Conservation (phyloP, 1,284 basidiomycete species). For the Cutaneotrichosporon cutaneum region DNA sequence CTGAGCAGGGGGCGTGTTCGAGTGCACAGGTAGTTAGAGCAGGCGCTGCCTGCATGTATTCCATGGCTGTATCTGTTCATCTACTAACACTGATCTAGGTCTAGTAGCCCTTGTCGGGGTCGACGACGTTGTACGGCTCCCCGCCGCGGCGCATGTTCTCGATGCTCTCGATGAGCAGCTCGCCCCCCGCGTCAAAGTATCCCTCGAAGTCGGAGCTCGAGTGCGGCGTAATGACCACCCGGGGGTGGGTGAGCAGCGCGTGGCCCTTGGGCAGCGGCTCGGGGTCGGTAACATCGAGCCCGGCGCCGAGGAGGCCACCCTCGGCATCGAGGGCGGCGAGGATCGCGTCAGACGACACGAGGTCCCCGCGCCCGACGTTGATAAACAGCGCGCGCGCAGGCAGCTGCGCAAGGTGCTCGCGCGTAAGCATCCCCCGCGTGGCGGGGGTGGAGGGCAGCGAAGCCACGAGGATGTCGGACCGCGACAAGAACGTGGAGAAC, state of each 20-base stretch:
- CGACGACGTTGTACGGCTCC: constrained; percentile 43
- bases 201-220: constrained; percentile 42
- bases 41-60: constrained; percentile 19
- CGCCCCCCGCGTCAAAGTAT: constrained; percentile 42
- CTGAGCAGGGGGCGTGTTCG: constrained; percentile 20
- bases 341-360: constrained; percentile 32
- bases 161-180: constrained; percentile 52
- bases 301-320: constrained; percentile 37
- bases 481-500: constrained; percentile 42
- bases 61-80: constrained; percentile 15
- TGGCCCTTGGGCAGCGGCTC: constrained; percentile 50
- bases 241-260: constrained; percentile 46
- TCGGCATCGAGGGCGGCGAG: constrained; percentile 15
- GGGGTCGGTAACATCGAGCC: constrained; percentile 53
- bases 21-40: not conserved
- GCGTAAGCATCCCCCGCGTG: constrained; percentile 39
- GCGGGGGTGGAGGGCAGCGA: constrained; percentile 46
- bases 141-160: constrained; percentile 41
- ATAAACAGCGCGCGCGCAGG: constrained; percentile 46
- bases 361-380: constrained; percentile 52
- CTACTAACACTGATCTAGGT: not conserved
- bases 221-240: constrained; percentile 48
- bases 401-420: constrained; percentile 34
- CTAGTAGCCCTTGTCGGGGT: constrained; percentile 49
- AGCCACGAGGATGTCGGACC: constrained; percentile 45